A percentile compares a stretch with the other conserved stretches of the same genome.
phyloP scores from a whole-genome alignment of 768 basidiomycete genomes.

The Pseudohyphozyma bogoriensis region DNA sequence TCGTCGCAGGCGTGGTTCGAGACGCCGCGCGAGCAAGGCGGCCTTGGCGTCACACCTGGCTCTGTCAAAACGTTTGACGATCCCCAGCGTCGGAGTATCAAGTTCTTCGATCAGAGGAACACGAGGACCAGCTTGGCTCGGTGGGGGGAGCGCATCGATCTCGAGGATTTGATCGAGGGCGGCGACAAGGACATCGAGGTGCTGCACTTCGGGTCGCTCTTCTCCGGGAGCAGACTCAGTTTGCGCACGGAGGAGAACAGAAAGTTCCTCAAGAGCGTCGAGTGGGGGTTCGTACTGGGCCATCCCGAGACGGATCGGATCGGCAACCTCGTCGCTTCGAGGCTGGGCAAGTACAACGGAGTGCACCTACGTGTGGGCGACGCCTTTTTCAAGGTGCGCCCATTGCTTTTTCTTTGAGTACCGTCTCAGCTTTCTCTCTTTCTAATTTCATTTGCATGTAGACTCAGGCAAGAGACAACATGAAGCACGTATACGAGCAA shows the following conservation, averaged over 20 bases:
- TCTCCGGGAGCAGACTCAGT: constrained; percentile 10
- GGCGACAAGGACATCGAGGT: background rate
- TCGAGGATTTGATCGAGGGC: constrained; percentile 1
- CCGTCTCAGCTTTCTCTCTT: no score
- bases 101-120: constrained; percentile 11
- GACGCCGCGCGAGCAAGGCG: constrained; percentile 5
- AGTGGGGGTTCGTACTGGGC: background rate
- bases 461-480: no score
- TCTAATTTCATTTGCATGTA: no score
- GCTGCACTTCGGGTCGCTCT: constrained; percentile 18
- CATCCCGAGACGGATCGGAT: constrained; percentile 11
- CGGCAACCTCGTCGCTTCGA: constrained; percentile 4
- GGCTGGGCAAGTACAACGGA: constrained; percentile 20
- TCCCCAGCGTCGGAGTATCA: constrained; percentile 8
- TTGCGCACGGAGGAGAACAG: constrained; percentile 6
- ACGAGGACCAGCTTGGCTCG: background rate
- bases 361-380: constrained; percentile 13
- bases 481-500: no score
- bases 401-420: background rate
- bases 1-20: constrained; percentile 1
- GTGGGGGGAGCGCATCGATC: constrained; percentile 5
- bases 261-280: background rate
- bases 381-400: background rate
- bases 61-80: constrained; percentile 10
- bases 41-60: no score